These are phyloP conservation scores for Zarea fungicola DNA, from an alignment of 2,329 filamentous ascomycete species.

Conservation along the genomic window DNA sequence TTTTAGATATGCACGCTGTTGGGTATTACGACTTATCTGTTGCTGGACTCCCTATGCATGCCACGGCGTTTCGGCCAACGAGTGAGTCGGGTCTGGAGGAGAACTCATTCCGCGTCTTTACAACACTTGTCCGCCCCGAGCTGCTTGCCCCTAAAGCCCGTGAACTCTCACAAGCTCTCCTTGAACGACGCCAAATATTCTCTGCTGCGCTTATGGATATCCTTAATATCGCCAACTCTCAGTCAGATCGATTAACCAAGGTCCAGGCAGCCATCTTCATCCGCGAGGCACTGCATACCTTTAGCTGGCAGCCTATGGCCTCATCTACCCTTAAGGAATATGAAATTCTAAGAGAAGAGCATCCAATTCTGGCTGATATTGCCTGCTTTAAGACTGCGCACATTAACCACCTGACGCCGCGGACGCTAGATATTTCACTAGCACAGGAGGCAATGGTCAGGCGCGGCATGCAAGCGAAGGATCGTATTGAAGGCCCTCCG, in stretches of 20 bases:
- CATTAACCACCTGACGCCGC: slow-evolving; percentile 50
- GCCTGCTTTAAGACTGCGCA: slow-evolving; percentile 38
- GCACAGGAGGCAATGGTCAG: slow-evolving; percentile 39
- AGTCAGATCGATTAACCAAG: slow-evolving; percentile 22
- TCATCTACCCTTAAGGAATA: slow-evolving; percentile 38
- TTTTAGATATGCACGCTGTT: slow-evolving; percentile 44
- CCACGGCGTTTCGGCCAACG: slow-evolving; percentile 44
- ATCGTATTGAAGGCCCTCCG: slow-evolving; percentile 49
- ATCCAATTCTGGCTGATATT: slow-evolving; percentile 45
- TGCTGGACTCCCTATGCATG: slow-evolving; percentile 45
- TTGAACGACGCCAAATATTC: slow-evolving; percentile 38
- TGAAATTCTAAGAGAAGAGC: slow-evolving; percentile 33
- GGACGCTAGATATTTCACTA: slow-evolving; percentile 42
- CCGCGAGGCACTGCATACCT: slow-evolving; percentile 38
- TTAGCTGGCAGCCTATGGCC: slow-evolving; percentile 41
- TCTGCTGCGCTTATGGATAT: slow-evolving; percentile 31
- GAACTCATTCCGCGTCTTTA: slow-evolving; percentile 40
- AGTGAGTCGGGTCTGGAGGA: slow-evolving; percentile 26
- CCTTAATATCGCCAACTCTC: slow-evolving; percentile 29
- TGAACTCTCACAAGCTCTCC: slow-evolving; percentile 27
- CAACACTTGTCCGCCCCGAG: slow-evolving; percentile 34
- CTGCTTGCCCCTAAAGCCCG: slow-evolving; percentile 27
- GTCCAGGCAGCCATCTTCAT: slow-evolving; percentile 34
- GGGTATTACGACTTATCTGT: slow-evolving; percentile 47
- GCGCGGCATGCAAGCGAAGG: slow-evolving; percentile 39